Evolutionary conservation across 495 filamentous ascomycete genomes (phyloP).

Genomic region (Platismatia glauca): DNA sequence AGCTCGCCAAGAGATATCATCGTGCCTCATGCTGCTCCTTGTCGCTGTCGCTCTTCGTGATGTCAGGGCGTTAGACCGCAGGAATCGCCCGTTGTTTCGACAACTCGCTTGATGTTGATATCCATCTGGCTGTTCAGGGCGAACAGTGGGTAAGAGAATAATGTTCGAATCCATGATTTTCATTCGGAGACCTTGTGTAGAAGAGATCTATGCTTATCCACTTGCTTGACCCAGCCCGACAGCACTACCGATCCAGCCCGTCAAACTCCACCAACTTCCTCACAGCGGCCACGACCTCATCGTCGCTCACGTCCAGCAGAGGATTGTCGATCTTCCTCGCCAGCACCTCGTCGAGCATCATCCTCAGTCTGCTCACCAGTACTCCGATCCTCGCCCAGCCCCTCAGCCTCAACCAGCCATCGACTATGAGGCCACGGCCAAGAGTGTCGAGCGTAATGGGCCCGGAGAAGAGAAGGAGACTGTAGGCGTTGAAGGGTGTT

Average conservation of each 20-base stretch:
- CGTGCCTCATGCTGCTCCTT: not conserved
- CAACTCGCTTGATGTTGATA: not conserved
- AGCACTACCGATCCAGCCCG: constrained; percentile 53
- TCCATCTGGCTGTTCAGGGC: not conserved
- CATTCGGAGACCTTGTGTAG: not conserved
- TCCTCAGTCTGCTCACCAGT: constrained; percentile 69
- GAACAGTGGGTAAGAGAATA: not conserved
- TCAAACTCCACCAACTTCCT: constrained; percentile 76
- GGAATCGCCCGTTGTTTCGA: not conserved
- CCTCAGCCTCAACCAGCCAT: constrained; percentile 82
- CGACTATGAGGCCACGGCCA: constrained; percentile 80
- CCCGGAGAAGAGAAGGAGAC: constrained; percentile 83
- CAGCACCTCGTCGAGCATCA: constrained; percentile 78
- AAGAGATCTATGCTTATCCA: not conserved
- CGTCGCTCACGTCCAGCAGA: constrained; percentile 40
- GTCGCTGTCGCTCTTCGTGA: not conserved
- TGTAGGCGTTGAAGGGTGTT: constrained; percentile 90
- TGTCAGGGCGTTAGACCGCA: not conserved
- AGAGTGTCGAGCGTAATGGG: constrained; percentile 76
- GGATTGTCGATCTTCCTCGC: constrained; percentile 72
- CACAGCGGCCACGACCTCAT: constrained; percentile 66
- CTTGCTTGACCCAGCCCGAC: not conserved
- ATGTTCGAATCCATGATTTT: not conserved
- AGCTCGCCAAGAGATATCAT: not conserved
- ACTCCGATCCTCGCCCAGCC: constrained; percentile 96